Conservation (phyloP, 306 rosid genomes). For the Gillenia trifoliata region DNA sequence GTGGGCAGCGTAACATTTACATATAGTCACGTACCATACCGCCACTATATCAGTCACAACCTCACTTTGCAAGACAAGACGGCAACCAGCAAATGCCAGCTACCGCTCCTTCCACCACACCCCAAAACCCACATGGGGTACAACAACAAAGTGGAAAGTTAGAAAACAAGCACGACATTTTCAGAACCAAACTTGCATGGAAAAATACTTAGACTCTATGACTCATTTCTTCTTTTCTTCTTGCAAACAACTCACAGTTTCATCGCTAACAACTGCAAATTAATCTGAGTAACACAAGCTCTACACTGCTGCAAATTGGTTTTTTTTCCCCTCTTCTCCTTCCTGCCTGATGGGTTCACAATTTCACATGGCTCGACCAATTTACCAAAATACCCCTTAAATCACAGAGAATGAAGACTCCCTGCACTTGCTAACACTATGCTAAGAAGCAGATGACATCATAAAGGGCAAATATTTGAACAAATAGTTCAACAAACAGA, state of each 20-base stretch:
- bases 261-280: background rate
- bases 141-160: background rate
- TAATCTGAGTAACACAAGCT: background rate
- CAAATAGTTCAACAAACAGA: background rate
- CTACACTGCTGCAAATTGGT: too few species aligned
- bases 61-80: too few species aligned
- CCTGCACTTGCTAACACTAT: background rate
- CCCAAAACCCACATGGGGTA: background rate
- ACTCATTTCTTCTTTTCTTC: rapidly evolving
- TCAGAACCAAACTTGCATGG: background rate
- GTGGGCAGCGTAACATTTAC: too few species aligned
- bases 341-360: too few species aligned
- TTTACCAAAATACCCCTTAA: background rate
- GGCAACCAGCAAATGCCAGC: background rate
- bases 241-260: too few species aligned
- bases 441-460: background rate
- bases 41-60: too few species aligned
- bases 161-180: background rate
- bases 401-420: background rate
- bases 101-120: background rate
- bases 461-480: background rate
- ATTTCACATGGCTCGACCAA: background rate
- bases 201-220: too few species aligned
- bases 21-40: too few species aligned
- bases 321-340: too few species aligned